A percentile compares a stretch with the other conserved stretches of the same genome.
These are phyloP conservation scores for Phytophthora sojae DNA, from an alignment of 352 stramenopile species.

Conservation along the genomic window DNA sequence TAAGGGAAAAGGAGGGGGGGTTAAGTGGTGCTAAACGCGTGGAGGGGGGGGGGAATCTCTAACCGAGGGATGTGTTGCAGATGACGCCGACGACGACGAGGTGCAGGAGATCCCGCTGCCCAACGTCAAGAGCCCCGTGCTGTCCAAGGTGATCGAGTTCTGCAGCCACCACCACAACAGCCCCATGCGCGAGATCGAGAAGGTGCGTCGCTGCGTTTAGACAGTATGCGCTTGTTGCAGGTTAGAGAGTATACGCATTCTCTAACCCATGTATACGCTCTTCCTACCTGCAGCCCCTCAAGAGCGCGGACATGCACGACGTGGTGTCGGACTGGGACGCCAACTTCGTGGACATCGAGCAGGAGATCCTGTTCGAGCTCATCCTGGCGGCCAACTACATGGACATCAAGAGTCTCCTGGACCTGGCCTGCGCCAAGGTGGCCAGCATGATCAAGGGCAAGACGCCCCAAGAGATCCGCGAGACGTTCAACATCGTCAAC, in stretches of 20 bases:
- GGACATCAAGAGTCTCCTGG: slow-evolving; percentile 73
- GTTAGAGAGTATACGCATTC: not conserved
- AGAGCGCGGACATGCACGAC: slow-evolving; percentile 56
- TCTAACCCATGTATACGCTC: not conserved
- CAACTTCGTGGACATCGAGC: slow-evolving; percentile 62
- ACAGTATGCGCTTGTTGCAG: not conserved
- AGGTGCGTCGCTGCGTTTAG: slow-evolving; percentile 16
- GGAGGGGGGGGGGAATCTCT: not conserved
- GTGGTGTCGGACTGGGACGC: slow-evolving; percentile 62
- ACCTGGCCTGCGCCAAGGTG: slow-evolving; percentile 66
- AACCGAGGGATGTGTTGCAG: not conserved
- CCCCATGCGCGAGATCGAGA: slow-evolving; percentile 70
- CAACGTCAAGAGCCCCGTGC: slow-evolving; percentile 60
- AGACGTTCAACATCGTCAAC: slow-evolving; percentile 64
- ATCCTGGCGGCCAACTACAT: slow-evolving; percentile 78
- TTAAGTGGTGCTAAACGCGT: not conserved
- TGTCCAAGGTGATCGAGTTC: slow-evolving; percentile 70
- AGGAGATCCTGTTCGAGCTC: slow-evolving; percentile 71
- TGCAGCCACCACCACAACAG: slow-evolving; percentile 60
- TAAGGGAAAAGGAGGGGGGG: not conserved
- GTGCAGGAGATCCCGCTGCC: slow-evolving; percentile 63
- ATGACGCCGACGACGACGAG: slow-evolving; percentile 40
- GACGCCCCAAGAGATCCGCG: slow-evolving; percentile 67
- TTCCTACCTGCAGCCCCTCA: slow-evolving; percentile 38
- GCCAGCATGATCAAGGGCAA: slow-evolving; percentile 74